Evolutionary conservation across 768 basidiomycete genomes (phyloP).

Genomic region (Termitomyces sp.): DNA sequence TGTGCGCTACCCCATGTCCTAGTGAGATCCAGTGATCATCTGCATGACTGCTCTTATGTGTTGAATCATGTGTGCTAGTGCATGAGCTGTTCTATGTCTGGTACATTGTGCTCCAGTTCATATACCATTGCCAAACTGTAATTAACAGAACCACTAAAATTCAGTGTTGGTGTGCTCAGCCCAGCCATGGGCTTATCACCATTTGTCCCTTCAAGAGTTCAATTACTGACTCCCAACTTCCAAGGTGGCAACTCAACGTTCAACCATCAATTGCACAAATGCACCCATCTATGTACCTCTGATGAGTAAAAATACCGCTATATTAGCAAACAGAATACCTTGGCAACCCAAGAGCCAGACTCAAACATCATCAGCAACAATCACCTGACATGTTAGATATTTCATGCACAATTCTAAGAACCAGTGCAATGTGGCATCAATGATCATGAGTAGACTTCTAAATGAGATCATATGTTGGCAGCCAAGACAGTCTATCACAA

Average conservation of each 20-base stretch:
- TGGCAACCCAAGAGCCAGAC: slow-evolving; percentile 51
- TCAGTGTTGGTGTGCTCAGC: no score
- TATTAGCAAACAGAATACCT: slow-evolving; percentile 58
- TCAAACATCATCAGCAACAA: not conserved
- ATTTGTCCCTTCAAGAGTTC: no score
- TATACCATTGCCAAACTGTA: no score
- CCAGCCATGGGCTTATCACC: no score
- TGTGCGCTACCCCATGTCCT: no score
- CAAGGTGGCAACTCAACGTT: slow-evolving; percentile 55
- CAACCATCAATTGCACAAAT: not conserved
- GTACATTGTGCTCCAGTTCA: no score
- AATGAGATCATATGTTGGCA: slow-evolving; percentile 45
- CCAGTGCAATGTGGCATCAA: slow-evolving; percentile 43
- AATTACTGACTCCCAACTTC: no score
- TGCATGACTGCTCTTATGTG: no score
- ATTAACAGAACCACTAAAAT: no score
- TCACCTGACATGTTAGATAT: not conserved
- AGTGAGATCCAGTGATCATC: no score
- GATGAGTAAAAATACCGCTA: slow-evolving; percentile 62
- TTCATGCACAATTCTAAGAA: slow-evolving; percentile 40
- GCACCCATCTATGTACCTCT: slow-evolving; percentile 33
- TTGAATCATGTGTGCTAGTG: no score
- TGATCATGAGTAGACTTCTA: slow-evolving; percentile 45
- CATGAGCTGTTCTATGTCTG: no score
- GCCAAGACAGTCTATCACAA: slow-evolving; percentile 46